Evolutionary conservation across 805 yeast genomes (phyloP).

Genomic region (Candida dajiaensis): DNA sequence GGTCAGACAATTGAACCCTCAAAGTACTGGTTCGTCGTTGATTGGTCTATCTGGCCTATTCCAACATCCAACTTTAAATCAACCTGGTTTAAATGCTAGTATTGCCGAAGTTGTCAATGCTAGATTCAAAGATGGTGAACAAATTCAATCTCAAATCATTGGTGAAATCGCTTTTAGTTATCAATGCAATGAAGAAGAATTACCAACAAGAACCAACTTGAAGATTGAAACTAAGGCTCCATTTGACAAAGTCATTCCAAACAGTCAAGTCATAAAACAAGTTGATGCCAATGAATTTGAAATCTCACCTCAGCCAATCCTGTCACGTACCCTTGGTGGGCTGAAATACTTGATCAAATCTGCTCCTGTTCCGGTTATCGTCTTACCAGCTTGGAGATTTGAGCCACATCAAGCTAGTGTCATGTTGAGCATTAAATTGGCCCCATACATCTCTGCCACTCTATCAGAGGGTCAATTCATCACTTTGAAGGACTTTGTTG

Average conservation of each 20-base stretch:
- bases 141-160: conserved; percentile 53
- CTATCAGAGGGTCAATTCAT: conserved; percentile 33
- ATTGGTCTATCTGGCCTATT: conserved; percentile 29
- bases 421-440: conserved; percentile 61
- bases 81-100: conserved; percentile 72
- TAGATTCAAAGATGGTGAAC: conserved; percentile 59
- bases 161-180: conserved; percentile 88
- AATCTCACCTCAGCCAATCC: conserved; percentile 43
- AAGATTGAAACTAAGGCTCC: conserved; percentile 36
- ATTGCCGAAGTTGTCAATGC: conserved; percentile 84
- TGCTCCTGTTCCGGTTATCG: conserved; percentile 55
- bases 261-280: conserved; percentile 48
- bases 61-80: conserved; percentile 45
- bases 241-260: conserved; percentile 42
- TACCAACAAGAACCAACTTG: conserved; percentile 40
- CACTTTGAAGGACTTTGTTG: conserved; percentile 30
- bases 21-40: conserved; percentile 36
- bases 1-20: conserved; percentile 32
- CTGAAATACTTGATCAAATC: conserved; percentile 62
- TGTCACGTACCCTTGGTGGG: conserved; percentile 70
- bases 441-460: conserved; percentile 36
- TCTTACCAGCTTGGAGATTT: conserved; percentile 86
- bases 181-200: conserved; percentile 27
- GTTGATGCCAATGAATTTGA: conserved; percentile 37
- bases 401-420: conserved; percentile 82